A percentile compares a stretch with the other conserved stretches of the same genome.
These are phyloP conservation scores for Aspergillus candidus DNA, from an alignment of 2,329 filamentous ascomycete species.

Conservation along the genomic window DNA sequence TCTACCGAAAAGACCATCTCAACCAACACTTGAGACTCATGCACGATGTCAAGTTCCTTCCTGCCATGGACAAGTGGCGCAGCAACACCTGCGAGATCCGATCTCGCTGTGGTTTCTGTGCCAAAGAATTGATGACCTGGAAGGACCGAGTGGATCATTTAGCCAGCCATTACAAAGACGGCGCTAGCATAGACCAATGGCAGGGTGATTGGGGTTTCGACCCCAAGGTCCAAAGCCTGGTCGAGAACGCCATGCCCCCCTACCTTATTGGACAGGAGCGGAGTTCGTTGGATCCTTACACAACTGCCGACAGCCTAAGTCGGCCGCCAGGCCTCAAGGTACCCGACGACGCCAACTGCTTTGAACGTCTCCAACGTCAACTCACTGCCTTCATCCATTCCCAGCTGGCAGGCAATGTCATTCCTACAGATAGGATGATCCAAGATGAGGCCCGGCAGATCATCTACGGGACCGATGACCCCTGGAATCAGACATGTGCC, in stretches of 20 bases:
- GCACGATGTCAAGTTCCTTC: slow-evolving; percentile 51
- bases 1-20: slow-evolving; percentile 58
- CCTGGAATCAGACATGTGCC: slow-evolving; percentile 42
- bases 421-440: slow-evolving; percentile 34
- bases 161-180: slow-evolving; percentile 36
- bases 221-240: slow-evolving; percentile 27
- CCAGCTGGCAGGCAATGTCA: slow-evolving; percentile 26
- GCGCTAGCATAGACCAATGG: slow-evolving; percentile 35
- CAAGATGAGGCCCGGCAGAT: slow-evolving; percentile 31
- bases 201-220: slow-evolving; percentile 38
- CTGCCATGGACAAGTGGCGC: slow-evolving; percentile 55
- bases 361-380: slow-evolving; percentile 35
- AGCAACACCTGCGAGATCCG: slow-evolving; percentile 50
- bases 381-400: slow-evolving; percentile 35
- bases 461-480: slow-evolving; percentile 30
- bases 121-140: slow-evolving; percentile 37
- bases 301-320: slow-evolving; percentile 15
- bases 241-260: slow-evolving; percentile 36
- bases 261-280: slow-evolving; percentile 34
- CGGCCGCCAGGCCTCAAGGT: slow-evolving; percentile 17
- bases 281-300: slow-evolving; percentile 29
- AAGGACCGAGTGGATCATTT: slow-evolving; percentile 36
- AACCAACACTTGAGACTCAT: slow-evolving; percentile 56
- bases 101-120: slow-evolving; percentile 42
- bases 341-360: slow-evolving; percentile 37